phyloP scores from a whole-genome alignment of 345 rosid species.

The Rhodomyrtus tomentosa region DNA sequence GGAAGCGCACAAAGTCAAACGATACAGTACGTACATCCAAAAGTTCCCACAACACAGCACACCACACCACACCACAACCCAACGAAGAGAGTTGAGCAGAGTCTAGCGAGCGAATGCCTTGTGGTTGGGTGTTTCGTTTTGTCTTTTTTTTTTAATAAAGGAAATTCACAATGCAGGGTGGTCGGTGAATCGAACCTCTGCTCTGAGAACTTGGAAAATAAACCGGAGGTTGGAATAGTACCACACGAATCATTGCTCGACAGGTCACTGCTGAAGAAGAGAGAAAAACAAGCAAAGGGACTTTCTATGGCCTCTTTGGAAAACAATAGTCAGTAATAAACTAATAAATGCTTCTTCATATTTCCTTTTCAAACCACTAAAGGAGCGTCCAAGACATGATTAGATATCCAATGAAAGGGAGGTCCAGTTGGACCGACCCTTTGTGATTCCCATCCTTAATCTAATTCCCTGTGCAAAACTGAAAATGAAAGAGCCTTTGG shows the following conservation, averaged over 20 bases:
- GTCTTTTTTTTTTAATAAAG: too few species aligned
- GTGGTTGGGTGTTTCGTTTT: too few species aligned
- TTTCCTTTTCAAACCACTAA: too few species aligned
- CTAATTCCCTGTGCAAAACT: background rate
- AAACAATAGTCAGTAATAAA: too few species aligned
- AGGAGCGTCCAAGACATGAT: too few species aligned
- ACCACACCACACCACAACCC: background rate
- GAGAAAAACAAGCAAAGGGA: too few species aligned
- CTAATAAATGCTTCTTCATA: too few species aligned
- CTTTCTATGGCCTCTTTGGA: too few species aligned
- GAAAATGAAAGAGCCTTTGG: background rate
- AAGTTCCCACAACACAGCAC: background rate
- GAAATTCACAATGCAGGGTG: background rate
- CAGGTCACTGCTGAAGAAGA: constrained; percentile 31
- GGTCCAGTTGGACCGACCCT: too few species aligned
- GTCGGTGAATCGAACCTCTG: constrained; percentile 28
- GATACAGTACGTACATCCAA: background rate
- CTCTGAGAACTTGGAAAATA: constrained; percentile 51
- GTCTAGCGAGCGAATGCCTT: background rate
- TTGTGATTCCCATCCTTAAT: background rate
- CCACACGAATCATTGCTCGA: constrained; percentile 65
- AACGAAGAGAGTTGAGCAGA: background rate
- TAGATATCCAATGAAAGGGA: too few species aligned
- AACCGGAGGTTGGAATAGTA: constrained; percentile 55
- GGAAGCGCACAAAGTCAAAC: background rate